Evolutionary conservation across 495 filamentous ascomycete genomes (phyloP), one percentile per base, ranked within the genome.

Genomic region (Talaromyces trachyspermus): DNA sequence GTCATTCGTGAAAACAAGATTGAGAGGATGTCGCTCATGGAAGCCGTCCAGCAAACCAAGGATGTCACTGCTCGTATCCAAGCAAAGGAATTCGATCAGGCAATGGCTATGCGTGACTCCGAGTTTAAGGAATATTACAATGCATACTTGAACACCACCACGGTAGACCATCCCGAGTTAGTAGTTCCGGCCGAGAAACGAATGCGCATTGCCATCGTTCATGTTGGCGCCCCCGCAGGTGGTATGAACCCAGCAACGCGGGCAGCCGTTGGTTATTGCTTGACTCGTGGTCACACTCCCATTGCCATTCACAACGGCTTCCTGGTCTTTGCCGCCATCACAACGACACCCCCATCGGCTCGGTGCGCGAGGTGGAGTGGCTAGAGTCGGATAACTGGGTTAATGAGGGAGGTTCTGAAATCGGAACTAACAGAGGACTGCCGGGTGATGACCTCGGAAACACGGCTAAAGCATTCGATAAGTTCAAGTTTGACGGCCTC

Each of bases 1-100:
- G 84, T 86, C 49, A 87, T 99, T 43, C 89, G 82, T 44, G 94
- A 99, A 72, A 99, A 99, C 75, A 96, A 99, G 71, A 96, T 99
- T 54, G 75, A 85, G 51, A 80, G 90, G 40, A 89, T 85, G 51
- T 84, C 88, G 15, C 70, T 99, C 10, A 82, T 96, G 69, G 79
- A 95, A 55, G 91, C 94, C 2, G 91, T 99, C 2, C 68, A 76
- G 41, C 76, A 82, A 49, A 97, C 94, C 4, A 81, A 95, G 57
- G 73, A 83, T 49, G 88, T 97, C 5, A 81, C 89, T 4, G 74
- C 70, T 51, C 84, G 84, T 25, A 96, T 99, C 49, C 70, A 86
- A 14, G 77, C 69, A 3, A 86, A 86, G 49, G 83, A 95, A 44
- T 99, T 96, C 53, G 80, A 83, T 9, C 70, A 66, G 32, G 94